Conservation (phyloP, 2,329 filamentous ascomycete genomes). For the Claviceps purpurea region DNA sequence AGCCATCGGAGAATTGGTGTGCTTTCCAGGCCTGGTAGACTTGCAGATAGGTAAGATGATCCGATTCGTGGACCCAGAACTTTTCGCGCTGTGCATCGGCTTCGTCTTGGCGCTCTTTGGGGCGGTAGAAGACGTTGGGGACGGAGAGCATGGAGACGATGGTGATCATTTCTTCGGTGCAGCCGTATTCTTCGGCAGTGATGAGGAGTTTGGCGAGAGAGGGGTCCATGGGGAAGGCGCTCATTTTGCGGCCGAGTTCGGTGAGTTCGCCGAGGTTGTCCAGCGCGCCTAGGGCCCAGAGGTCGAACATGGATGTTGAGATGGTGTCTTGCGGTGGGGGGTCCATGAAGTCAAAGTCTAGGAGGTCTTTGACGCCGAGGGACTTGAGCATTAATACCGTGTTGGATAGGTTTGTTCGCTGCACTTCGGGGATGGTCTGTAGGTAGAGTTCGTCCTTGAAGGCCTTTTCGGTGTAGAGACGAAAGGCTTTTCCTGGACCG, state of each 20-base stretch:
- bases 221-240: conserved; percentile 95
- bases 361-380: conserved; percentile 79
- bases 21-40: conserved; percentile 93
- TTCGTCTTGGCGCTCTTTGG: conserved; percentile 92
- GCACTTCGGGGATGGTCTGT: conserved; percentile 94
- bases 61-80: conserved; percentile 95
- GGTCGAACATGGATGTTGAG: conserved; percentile 89
- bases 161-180: conserved; percentile 94
- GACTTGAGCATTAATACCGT: conserved; percentile 91
- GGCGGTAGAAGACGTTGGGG: conserved; percentile 90
- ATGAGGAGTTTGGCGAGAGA: conserved; percentile 90
- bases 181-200: conserved; percentile 77
- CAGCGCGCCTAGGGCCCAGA: conserved; percentile 88
- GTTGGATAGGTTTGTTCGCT: conserved; percentile 89
- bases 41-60: conserved; percentile 89
- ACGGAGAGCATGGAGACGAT: conserved; percentile 98
- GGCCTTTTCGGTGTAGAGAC: conserved; percentile 85
- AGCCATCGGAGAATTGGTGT: conserved; percentile 79
- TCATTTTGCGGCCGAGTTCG: conserved; percentile 79
- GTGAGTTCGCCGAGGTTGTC: conserved; percentile 93
- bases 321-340: conserved; percentile 96
- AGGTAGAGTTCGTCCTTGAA: conserved; percentile 95
- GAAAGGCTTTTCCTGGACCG: conserved; percentile 88
- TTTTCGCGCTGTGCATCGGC: conserved; percentile 92
- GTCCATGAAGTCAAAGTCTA: conserved; percentile 99